phyloP scores from a whole-genome alignment of 805 yeast species.

The Metschnikowia baotianmanensis region DNA sequence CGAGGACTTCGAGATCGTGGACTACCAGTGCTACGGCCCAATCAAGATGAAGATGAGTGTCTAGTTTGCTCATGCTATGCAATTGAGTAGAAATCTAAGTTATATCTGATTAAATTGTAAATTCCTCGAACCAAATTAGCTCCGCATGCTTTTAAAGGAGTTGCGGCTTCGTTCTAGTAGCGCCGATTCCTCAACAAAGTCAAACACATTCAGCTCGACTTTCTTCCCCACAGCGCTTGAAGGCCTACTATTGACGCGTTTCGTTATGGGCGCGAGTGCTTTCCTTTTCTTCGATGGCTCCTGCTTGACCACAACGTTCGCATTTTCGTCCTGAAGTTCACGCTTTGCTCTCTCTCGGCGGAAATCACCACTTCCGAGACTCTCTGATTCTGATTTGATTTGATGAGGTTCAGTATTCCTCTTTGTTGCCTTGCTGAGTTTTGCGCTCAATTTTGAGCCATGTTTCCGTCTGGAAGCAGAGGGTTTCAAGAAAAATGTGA shows the following conservation, averaged over 20 bases:
- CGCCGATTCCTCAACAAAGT: constrained; percentile 30
- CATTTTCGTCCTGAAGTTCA: constrained; percentile 4
- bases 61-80: constrained; percentile 29
- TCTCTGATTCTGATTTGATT: neutral
- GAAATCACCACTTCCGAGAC: too few relatives aligned
- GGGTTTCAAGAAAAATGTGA: constrained; percentile 25
- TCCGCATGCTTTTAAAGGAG: neutral
- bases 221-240: constrained; percentile 3
- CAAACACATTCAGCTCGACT: constrained; percentile 34
- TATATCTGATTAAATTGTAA: neutral
- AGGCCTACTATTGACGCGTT: constrained; percentile 6
- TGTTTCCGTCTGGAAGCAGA: constrained; percentile 15
- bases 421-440: neutral
- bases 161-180: constrained; percentile 12
- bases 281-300: constrained; percentile 6
- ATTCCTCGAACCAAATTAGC: too few relatives aligned
- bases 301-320: neutral
- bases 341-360: constrained; percentile 1
- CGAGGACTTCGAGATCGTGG: constrained; percentile 82
- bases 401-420: too few relatives aligned
- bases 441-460: neutral
- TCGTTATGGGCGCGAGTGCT: constrained; percentile 10
- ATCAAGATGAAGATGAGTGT: constrained; percentile 98
- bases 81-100: too few relatives aligned
- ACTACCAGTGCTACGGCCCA: constrained; percentile 76